A percentile compares a stretch with the other conserved stretches of the same genome.
These are phyloP conservation scores for Cylindrotheca fusiformis DNA, from an alignment of 108 stramenopile species.

Conservation along the genomic window DNA sequence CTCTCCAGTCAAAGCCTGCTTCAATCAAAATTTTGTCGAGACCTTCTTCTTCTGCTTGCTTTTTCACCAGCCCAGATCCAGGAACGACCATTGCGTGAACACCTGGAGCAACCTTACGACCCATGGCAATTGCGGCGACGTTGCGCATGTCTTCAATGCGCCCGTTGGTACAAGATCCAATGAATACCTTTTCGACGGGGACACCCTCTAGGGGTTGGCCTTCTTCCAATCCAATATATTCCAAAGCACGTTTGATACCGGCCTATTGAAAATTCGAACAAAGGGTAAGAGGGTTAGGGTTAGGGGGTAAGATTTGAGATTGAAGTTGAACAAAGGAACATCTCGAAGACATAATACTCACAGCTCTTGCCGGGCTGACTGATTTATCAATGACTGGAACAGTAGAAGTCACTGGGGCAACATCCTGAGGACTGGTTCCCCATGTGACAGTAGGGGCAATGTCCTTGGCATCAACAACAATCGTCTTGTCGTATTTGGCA, in stretches of 20 bases:
- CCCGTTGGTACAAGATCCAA: slow-evolving; percentile 94
- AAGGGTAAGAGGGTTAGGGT: neutral
- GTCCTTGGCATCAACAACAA: slow-evolving; percentile 84
- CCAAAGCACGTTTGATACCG: slow-evolving; percentile 80
- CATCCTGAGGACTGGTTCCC: slow-evolving; percentile 94
- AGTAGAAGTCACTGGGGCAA: slow-evolving; percentile 75
- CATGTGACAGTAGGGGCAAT: slow-evolving; percentile 94
- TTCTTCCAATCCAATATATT: slow-evolving; percentile 90
- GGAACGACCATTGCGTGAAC: slow-evolving; percentile 95
- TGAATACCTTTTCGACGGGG: slow-evolving; percentile 87
- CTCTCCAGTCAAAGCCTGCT: slow-evolving; percentile 94
- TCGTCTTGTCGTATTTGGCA: slow-evolving; percentile 82
- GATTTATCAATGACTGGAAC: slow-evolving; percentile 75
- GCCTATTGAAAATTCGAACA: slow-evolving; percentile 32
- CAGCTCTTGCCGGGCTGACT: slow-evolving; percentile 55
- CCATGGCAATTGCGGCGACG: slow-evolving; percentile 88
- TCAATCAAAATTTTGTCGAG: slow-evolving; percentile 87
- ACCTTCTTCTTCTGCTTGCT: slow-evolving; percentile 90
- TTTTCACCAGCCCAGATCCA: slow-evolving; percentile 92
- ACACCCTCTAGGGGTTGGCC: slow-evolving; percentile 78
- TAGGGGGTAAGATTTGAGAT: too few species aligned
- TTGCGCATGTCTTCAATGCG: slow-evolving; percentile 93
- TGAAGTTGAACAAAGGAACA: slow-evolving; percentile 1
- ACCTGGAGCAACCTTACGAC: slow-evolving; percentile 78
- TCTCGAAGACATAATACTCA: slow-evolving; percentile 10